Conservation (phyloP, 768 basidiomycete genomes). For the Grammothele lineata region DNA sequence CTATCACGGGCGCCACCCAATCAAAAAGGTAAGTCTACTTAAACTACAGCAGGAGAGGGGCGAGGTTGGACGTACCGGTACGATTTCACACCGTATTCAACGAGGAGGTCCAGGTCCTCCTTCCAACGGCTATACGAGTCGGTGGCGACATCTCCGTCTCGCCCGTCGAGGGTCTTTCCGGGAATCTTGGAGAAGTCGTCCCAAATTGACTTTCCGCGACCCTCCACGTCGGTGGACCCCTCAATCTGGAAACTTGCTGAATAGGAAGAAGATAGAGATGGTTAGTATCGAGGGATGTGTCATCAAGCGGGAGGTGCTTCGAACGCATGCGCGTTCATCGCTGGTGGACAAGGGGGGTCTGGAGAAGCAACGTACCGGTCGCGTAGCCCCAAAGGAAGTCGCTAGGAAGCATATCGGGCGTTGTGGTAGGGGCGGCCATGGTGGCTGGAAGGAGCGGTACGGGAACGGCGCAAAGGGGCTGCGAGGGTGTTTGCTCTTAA, state of each 20-base stretch:
- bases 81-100: slow-evolving; percentile 59
- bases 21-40: background rate
- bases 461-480: slow-evolving; percentile 20
- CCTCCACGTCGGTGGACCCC: slow-evolving; percentile 55
- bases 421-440: slow-evolving; percentile 6
- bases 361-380: slow-evolving; percentile 43
- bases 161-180: slow-evolving; percentile 66
- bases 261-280: background rate
- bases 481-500: slow-evolving; percentile 23
- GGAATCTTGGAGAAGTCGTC: slow-evolving; percentile 64
- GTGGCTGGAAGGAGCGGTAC: slow-evolving; percentile 26
- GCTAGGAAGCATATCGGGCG: slow-evolving; percentile 36
- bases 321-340: no score
- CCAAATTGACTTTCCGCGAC: slow-evolving; percentile 70
- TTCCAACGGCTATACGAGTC: slow-evolving; percentile 68
- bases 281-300: background rate
- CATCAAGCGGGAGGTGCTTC: no score
- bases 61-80: slow-evolving; percentile 40
- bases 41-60: background rate
- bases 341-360: no score
- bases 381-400: slow-evolving; percentile 72
- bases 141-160: slow-evolving; percentile 65
- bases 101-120: slow-evolving; percentile 61
- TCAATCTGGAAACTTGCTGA: slow-evolving; percentile 72
- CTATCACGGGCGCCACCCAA: background rate